These are phyloP conservation scores for Penicillium crustosum DNA, from an alignment of 2,329 filamentous ascomycete species.

Conservation along the genomic window DNA sequence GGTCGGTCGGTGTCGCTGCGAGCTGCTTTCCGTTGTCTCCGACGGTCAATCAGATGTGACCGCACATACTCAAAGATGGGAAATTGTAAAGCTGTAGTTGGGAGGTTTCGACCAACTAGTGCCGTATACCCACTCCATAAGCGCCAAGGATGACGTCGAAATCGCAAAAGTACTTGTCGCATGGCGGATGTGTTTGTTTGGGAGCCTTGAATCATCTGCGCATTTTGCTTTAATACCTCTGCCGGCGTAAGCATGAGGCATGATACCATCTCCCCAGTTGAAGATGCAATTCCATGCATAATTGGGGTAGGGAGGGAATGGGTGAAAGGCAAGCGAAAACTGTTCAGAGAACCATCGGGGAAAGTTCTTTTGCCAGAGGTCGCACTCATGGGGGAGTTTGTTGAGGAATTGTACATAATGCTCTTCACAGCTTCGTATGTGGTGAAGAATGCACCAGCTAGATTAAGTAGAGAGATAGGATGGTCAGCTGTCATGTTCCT, in stretches of 20 bases:
- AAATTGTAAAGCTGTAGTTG: constrained; percentile 86
- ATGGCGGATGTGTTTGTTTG: constrained; percentile 46
- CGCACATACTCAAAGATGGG: constrained; percentile 78
- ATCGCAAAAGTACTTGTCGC: constrained; percentile 57
- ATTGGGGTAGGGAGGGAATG: constrained; percentile 63
- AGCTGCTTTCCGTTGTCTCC: constrained; percentile 34
- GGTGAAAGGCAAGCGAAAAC: constrained; percentile 25
- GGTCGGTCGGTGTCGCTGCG: constrained; percentile 1
- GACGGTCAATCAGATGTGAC: constrained; percentile 49
- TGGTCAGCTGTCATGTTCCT: not conserved
- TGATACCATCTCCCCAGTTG: constrained; percentile 75
- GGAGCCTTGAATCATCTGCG: constrained; percentile 68
- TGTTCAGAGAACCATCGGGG: not conserved
- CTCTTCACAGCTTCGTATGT: constrained; percentile 79
- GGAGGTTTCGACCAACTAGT: constrained; percentile 77
- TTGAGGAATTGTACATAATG: constrained; percentile 56
- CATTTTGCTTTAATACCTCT: constrained; percentile 91
- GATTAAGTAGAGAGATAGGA: not conserved
- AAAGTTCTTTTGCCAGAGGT: not conserved
- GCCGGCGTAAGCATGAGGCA: constrained; percentile 85
- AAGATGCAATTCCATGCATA: constrained; percentile 72
- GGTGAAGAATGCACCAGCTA: constrained; percentile 83
- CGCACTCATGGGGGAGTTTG: constrained; percentile 6
- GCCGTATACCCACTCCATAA: constrained; percentile 74
- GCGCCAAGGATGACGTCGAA: constrained; percentile 56